Percentiles rank a stretch among this genome's conserved stretches.
phyloP scores from a whole-genome alignment of 75 land plant species.

The Ceratopteris richardii region DNA sequence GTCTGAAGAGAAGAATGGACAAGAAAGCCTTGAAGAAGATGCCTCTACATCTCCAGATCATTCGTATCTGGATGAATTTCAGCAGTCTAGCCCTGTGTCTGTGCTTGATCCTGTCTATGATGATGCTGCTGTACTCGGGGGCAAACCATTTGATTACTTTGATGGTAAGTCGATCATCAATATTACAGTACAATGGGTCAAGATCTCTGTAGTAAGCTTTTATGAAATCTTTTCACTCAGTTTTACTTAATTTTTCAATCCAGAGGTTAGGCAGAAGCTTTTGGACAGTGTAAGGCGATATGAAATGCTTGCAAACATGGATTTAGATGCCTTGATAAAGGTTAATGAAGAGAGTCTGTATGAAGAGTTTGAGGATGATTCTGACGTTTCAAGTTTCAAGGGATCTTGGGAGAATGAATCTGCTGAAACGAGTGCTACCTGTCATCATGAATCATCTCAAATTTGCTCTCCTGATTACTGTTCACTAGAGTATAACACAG shows the following conservation, averaged over 20 bases:
- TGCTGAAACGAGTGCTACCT: not conserved
- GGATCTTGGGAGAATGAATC: not conserved
- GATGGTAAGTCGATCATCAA: not conserved
- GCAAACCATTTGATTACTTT: not conserved
- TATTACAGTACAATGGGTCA: not conserved
- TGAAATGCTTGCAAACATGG: constrained; percentile 1
- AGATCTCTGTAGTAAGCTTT: not conserved
- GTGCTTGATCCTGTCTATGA: not conserved
- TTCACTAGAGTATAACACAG: too few species aligned
- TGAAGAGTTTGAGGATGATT: not conserved
- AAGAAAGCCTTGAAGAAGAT: not conserved
- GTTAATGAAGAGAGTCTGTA: not conserved
- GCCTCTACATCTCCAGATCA: not conserved
- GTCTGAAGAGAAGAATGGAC: not conserved
- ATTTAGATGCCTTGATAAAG: not conserved
- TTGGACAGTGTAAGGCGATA: not conserved
- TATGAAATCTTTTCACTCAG: not conserved
- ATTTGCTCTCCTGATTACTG: too few species aligned
- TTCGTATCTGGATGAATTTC: not conserved
- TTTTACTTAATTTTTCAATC: too few species aligned
- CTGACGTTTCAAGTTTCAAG: not conserved
- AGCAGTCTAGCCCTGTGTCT: constrained; percentile 3
- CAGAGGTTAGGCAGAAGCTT: constrained; percentile 1
- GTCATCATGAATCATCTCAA: not conserved
- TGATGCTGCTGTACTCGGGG: not conserved